Evolutionary conservation across 148 eudicot species (phyloP), one percentile per base, ranked within the genome.

Genomic region (Linanthus parryae): DNA sequence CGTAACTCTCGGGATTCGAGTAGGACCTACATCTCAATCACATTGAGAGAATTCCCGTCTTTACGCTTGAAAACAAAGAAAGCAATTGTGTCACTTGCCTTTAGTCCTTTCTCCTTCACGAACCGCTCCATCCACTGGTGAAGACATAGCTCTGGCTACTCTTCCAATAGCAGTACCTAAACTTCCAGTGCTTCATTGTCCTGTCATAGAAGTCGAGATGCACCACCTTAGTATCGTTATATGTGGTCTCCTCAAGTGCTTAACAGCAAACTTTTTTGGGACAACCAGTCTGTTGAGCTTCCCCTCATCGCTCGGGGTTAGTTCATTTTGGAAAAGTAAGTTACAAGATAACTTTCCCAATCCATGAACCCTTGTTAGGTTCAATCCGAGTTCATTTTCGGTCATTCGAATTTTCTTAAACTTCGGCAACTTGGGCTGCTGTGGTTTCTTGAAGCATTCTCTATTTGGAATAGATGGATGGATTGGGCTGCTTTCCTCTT

Each of bases 251-350:
- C 14, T 38, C 55, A 71, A 78, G 40, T 21, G 71, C 64, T 58
- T 74, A 2, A 71, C 7, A 2, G 82, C 84, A 24, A 61, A 56
- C 54, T 74, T 71, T 48, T 78, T 78, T 0, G 84, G 84, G 7
- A 78, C 71, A 17, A 78, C 80, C 3, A 78, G 69, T 51, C 82
- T 49, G 24, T 72, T 72, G 2, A 77, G 54, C 56, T 74, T 74
- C 2, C 84, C 84, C 0, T 74, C 80, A 31, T 78, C 84, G n/a
- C 84, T 78, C 0, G 79, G 80, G 0, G 80, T 78, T 41, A 78
- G 42, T 29, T 64, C 77, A 55, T 78, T 78, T 50, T 71, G 56
- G 26, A 78, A 78, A 0, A 63, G 42, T 37, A 64, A 67, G 12
- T 26, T 52, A 17, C 60, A 61, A 45, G 16, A 10, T 1, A 13